Percentiles rank a stretch among this genome's conserved stretches.
Conservation (phyloP, 306 rosid genomes). For the Myrica gale region DNA sequence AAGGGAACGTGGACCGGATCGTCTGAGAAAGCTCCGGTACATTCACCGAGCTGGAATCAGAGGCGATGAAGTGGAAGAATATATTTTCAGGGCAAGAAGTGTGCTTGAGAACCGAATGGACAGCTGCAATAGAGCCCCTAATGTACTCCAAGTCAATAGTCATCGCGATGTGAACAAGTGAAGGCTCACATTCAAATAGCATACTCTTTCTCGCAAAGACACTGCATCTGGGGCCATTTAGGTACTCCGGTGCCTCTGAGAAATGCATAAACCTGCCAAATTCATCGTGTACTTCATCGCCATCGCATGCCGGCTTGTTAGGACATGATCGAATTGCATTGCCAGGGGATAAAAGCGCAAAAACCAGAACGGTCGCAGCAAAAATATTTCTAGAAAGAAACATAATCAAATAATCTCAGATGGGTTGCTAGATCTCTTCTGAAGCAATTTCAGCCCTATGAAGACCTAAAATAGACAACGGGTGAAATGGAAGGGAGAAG, state of each 20-base stretch:
- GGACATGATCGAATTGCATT: conserved; percentile 49
- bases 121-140: conserved; percentile 80
- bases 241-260: conserved; percentile 64
- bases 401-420: conserved; percentile 24
- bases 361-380: conserved; percentile 19
- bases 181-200: conserved; percentile 40
- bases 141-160: conserved; percentile 74
- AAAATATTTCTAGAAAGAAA: conserved; percentile 26
- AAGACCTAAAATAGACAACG: not conserved
- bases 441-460: not conserved
- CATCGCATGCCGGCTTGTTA: conserved; percentile 13
- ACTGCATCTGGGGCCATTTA: conserved; percentile 50
- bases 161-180: conserved; percentile 73
- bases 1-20: conserved; percentile 55
- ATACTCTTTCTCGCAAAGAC: conserved; percentile 10
- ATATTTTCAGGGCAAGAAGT: conserved; percentile 74
- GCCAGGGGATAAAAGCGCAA: conserved; percentile 22
- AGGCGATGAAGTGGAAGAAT: conserved; percentile 77
- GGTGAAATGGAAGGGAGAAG: not conserved
- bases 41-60: conserved; percentile 48
- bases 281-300: conserved; percentile 23
- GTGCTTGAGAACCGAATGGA: conserved; percentile 73
- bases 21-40: conserved; percentile 35
- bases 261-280: conserved; percentile 32
- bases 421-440: not conserved